These are phyloP conservation scores for Aschersonia sp. DNA, from an alignment of 2,329 filamentous ascomycete genomes.

Conservation along the genomic window DNA sequence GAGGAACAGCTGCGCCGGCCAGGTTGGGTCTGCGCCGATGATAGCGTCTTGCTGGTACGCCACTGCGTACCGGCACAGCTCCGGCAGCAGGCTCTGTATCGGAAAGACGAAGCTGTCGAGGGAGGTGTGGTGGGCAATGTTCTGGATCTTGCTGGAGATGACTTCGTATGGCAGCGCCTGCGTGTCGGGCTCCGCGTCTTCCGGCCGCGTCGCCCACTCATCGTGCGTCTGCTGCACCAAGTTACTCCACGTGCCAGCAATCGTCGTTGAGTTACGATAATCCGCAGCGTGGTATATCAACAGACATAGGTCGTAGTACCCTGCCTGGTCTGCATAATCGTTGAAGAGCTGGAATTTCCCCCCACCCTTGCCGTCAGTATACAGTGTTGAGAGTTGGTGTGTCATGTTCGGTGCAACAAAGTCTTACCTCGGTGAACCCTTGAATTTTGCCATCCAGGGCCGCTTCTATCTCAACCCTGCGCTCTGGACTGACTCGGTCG, in stretches of 20 bases:
- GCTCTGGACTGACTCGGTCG: slow-evolving; percentile 48
- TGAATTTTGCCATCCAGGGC: slow-evolving; percentile 68
- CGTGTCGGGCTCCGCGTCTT: slow-evolving; percentile 24
- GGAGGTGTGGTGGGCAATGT: slow-evolving; percentile 50
- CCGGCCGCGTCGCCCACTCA: slow-evolving; percentile 29
- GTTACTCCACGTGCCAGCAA: slow-evolving; percentile 71
- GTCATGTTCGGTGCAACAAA: neutral
- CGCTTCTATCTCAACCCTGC: slow-evolving; percentile 47
- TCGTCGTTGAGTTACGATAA: slow-evolving; percentile 75
- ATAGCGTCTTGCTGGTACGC: slow-evolving; percentile 43
- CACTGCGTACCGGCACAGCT: slow-evolving; percentile 48
- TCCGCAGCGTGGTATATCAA: slow-evolving; percentile 87
- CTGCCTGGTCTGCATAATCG: slow-evolving; percentile 75
- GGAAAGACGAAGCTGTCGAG: slow-evolving; percentile 55
- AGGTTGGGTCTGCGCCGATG: slow-evolving; percentile 40
- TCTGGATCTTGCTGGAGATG: slow-evolving; percentile 48
- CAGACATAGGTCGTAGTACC: slow-evolving; percentile 87
- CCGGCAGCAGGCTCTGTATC: slow-evolving; percentile 42
- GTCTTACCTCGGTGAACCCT: slow-evolving; percentile 59
- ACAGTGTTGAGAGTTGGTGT: slow-evolving; percentile 3
- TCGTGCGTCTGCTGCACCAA: slow-evolving; percentile 61
- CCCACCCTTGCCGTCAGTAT: neutral
- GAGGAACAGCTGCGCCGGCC: slow-evolving; percentile 43
- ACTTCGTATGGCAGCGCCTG: slow-evolving; percentile 51
- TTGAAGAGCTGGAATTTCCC: slow-evolving; percentile 61